A percentile compares a stretch with the other conserved stretches of the same genome.
phyloP scores from a whole-genome alignment of 2,329 filamentous ascomycete species.

The Pestalotiopsis sp. region DNA sequence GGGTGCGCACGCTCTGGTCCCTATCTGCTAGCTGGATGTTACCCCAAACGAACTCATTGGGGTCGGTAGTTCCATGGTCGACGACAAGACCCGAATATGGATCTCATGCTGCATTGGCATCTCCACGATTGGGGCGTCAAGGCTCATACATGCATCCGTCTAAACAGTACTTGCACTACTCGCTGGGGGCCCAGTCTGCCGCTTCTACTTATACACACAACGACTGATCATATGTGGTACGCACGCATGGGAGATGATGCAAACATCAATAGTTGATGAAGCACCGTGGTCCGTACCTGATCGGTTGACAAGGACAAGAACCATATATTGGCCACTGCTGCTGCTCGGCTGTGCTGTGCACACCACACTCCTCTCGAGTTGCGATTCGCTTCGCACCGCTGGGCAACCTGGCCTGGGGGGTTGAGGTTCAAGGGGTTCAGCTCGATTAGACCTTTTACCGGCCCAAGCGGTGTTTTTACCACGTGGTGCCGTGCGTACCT shows the following conservation, averaged over 20 bases:
- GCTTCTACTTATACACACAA: background rate
- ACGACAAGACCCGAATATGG: background rate
- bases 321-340: background rate
- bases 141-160: background rate
- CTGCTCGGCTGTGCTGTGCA: background rate
- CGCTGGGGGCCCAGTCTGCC: background rate
- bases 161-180: too few relatives aligned
- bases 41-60: background rate
- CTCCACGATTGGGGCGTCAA: constrained; percentile 4
- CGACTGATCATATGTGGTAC: background rate
- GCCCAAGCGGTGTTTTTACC: constrained; percentile 27
- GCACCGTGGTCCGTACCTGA: background rate
- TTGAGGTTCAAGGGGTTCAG: constrained; percentile 23
- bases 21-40: background rate
- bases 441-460: constrained; percentile 24
- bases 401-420: background rate
- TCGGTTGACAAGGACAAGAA: background rate
- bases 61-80: background rate
- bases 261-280: background rate
- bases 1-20: background rate
- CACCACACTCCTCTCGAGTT: background rate
- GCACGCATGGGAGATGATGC: constrained; percentile 1
- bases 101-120: background rate
- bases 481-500: constrained; percentile 24
- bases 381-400: background rate